A percentile compares a stretch with the other conserved stretches of the same genome.
These are phyloP conservation scores for Tagetes erecta DNA, from an alignment of 129 eudicot genomes.

Conservation along the genomic window DNA sequence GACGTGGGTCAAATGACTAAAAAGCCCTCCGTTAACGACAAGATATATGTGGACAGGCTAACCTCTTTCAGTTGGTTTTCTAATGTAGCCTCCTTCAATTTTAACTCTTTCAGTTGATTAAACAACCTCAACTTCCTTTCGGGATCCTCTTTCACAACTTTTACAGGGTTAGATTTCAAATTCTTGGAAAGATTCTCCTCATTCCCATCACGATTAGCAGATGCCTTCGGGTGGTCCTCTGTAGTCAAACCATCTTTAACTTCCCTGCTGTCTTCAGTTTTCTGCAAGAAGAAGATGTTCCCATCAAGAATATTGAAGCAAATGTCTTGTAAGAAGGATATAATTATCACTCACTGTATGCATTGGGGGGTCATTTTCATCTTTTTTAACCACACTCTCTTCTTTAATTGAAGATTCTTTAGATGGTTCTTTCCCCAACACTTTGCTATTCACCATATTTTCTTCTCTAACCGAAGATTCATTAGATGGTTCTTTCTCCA, in stretches of 20 bases:
- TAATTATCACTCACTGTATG: slow-evolving; percentile 32
- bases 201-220: slow-evolving; percentile 29
- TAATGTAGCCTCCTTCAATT: slow-evolving; percentile 38
- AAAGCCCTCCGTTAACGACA: not conserved
- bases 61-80: slow-evolving; percentile 66
- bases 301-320: not conserved
- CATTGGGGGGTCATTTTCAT: slow-evolving; percentile 37
- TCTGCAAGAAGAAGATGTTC: slow-evolving; percentile 24
- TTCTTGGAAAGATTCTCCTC: slow-evolving; percentile 29
- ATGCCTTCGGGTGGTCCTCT: slow-evolving; percentile 35
- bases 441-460: slow-evolving; percentile 30
- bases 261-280: slow-evolving; percentile 31
- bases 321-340: slow-evolving; percentile 20
- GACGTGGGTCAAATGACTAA: slow-evolving; percentile 3
- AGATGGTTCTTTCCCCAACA: slow-evolving; percentile 37
- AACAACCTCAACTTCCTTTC: slow-evolving; percentile 32
- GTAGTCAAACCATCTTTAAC: slow-evolving; percentile 26
- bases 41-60: slow-evolving; percentile 17
- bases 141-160: slow-evolving; percentile 46
- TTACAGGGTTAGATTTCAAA: slow-evolving; percentile 25
- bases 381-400: slow-evolving; percentile 37
- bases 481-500: slow-evolving; percentile 42
- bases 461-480: slow-evolving; percentile 36
- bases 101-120: slow-evolving; percentile 51
- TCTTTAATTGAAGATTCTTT: slow-evolving; percentile 40